These are phyloP conservation scores for Botrytis paeoniae DNA, from an alignment of 2,329 filamentous ascomycete species.

Conservation along the genomic window DNA sequence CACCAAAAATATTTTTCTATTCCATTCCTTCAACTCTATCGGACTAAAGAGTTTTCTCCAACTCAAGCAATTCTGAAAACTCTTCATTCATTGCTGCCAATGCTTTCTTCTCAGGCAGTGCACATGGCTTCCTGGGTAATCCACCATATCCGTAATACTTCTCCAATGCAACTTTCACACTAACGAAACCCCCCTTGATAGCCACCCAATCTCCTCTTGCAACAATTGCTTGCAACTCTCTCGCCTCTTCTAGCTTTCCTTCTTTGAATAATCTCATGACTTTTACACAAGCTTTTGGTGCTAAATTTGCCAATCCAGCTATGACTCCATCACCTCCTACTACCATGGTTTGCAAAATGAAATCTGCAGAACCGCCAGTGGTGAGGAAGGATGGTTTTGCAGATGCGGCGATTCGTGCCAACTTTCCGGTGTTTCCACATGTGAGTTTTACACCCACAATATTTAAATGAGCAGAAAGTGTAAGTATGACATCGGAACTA, in stretches of 20 bases:
- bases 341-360: constrained; percentile 9
- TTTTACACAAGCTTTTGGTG: constrained; percentile 49
- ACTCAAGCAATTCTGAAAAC: constrained; percentile 2
- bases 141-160: constrained; percentile 60
- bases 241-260: constrained; percentile 56
- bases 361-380: constrained; percentile 13
- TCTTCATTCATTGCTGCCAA: neutral
- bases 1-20: neutral
- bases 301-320: constrained; percentile 15
- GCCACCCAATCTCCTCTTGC: constrained; percentile 64
- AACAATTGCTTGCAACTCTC: constrained; percentile 57
- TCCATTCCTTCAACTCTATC: too few relatives aligned
- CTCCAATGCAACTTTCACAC: constrained; percentile 60
- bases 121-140: constrained; percentile 52
- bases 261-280: constrained; percentile 55
- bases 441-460: constrained; percentile 41
- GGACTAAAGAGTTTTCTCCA: neutral
- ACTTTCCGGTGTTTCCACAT: constrained; percentile 43
- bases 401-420: constrained; percentile 42
- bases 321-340: constrained; percentile 16
- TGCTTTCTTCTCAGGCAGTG: neutral
- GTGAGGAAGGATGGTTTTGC: constrained; percentile 1
- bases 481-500: constrained; percentile 41
- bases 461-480: constrained; percentile 38
- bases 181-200: constrained; percentile 63